Evolutionary conservation across 176 grass and related monocot species (phyloP), one percentile per base, ranked within the genome.

Genomic region (Eragrostis nindensis): DNA sequence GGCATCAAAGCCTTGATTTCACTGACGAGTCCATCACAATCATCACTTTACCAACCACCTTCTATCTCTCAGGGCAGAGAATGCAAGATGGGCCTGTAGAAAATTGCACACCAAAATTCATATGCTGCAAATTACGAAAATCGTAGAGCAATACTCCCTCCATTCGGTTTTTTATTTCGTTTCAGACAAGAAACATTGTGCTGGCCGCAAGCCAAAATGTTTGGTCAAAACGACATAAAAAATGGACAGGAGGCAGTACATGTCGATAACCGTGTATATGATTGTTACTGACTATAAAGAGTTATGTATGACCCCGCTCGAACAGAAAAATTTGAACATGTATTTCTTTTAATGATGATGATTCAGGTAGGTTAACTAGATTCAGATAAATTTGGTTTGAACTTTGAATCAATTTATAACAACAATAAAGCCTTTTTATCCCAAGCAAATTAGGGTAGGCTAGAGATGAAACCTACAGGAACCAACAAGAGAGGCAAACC

Each of bases 21-120:
- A 36, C 78, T n/a, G 70, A 75, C 0, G 88, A 75, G 19, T 46
- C 86, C 70, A 91, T 87, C 27, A 93, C 71, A 66, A 95, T 63
- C 92, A 93, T 93, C 80, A 95, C 92, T 80, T 98, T 95, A 63
- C 95, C 95, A 2, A 91, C 61, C 7, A 56, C 95, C 54, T 93
- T 73, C 92, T 85, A 71, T 98, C 95, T 93, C 91, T 95, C 71
- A 95, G 73, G 68, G 90, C 90, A 77, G 87, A 54, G 47, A 98
- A 95, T 59, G 90, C 90, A 29, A 91, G 88, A 93, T 98, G 88
- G 22, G 92, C 92, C 95, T 98, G 80, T 68, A 61, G 53, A 74
- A 80, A 19, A 63, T 52, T 40, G 49, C 12, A 66, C 18, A 13
- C 19, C 19, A 79, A 2, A 79, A 79, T 38, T 40, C 13, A 67